Evolutionary conservation across 441 rosid species (phyloP).

Genomic region (Melastoma candidum): DNA sequence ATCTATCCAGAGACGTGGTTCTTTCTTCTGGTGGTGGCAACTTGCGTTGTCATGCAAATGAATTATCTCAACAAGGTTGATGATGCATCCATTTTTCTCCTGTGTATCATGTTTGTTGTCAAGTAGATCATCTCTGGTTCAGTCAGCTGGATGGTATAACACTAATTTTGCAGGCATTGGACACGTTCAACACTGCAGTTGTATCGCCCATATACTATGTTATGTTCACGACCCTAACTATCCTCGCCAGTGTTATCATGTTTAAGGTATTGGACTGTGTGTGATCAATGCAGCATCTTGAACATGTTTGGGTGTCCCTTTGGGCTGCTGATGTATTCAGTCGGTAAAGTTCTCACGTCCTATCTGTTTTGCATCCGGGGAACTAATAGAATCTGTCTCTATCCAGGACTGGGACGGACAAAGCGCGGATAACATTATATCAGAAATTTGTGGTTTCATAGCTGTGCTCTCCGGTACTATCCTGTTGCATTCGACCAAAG

Average conservation of each 20-base stretch:
- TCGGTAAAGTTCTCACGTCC: too few relatives aligned
- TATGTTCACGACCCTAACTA: slow-evolving; percentile 65
- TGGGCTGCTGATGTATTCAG: too few relatives aligned
- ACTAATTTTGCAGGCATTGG: slow-evolving; percentile 54
- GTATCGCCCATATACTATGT: slow-evolving; percentile 69
- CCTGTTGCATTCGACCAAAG: slow-evolving; percentile 50
- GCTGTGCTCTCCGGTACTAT: slow-evolving; percentile 56
- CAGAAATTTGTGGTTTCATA: slow-evolving; percentile 60
- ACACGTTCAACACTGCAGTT: slow-evolving; percentile 63
- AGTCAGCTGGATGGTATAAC: too few relatives aligned
- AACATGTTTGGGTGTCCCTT: too few relatives aligned
- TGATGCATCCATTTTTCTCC: too few relatives aligned
- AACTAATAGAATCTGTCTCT: background rate
- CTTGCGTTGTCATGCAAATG: slow-evolving; percentile 10
- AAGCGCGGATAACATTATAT: slow-evolving; percentile 36
- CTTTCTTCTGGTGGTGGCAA: slow-evolving; percentile 1
- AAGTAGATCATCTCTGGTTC: too few relatives aligned
- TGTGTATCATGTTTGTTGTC: too few relatives aligned
- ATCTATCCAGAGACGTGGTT: slow-evolving; percentile 11
- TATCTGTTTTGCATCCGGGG: background rate
- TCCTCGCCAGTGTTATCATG: slow-evolving; percentile 69
- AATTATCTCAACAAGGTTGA: slow-evolving; percentile 12
- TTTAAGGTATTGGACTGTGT: slow-evolving; percentile 38
- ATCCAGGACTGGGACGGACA: slow-evolving; percentile 66
- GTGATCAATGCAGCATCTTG: background rate